Base-by-base conservation (phyloP, 495 filamentous ascomycete genomes). In the Penicillium odoratum region DNA sequence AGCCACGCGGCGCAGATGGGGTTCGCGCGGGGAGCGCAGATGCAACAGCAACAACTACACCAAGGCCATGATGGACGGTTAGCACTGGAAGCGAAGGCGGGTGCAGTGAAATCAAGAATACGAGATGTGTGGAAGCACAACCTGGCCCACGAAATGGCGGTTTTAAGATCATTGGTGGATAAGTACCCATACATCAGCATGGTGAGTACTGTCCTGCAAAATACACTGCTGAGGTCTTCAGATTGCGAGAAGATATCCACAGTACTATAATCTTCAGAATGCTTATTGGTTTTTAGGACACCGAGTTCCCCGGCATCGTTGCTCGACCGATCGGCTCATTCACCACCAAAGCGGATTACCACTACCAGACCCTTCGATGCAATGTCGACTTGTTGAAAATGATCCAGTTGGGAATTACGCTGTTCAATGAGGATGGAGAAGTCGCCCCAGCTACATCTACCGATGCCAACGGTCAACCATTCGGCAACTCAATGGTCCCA, bases 321-420 rank as follows among this genome's bases (percentile, higher is more conserved):
- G 91, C 93, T 25, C 85, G 94, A 50, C 94, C 94, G 4, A 97
- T 98, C 81, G 94, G 94, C 13, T 81, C 87, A 38, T 98, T 98
- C 69, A 84, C 86, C 15, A 92, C 88, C 28, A 98, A 97, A 78
- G 93, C 92, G 43, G 92, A 96, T 63, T 98, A 98, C 69, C 94
- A 98, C 67, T 98, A 98, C 75, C 94, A 98, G 77, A 97, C 92
- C 51, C 84, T 98, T 28, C 90, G 94, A 51, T 94, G 91, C 64
- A 98, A 98, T 69, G 93, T 98, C 67, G 94, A 98, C 70, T 83
- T 98, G 60, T 83, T 98, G 48, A 96, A 94, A 69, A 90, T 98
- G 62, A 97, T 98, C 59, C 94, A 98, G 68, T 86, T 98, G 43
- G 94, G 94, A 46, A 88, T 98, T 60, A 96, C 93, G 1, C 74